phyloP scores from a whole-genome alignment of 352 stramenopile genomes.

The Globisporangium cystogenes region DNA sequence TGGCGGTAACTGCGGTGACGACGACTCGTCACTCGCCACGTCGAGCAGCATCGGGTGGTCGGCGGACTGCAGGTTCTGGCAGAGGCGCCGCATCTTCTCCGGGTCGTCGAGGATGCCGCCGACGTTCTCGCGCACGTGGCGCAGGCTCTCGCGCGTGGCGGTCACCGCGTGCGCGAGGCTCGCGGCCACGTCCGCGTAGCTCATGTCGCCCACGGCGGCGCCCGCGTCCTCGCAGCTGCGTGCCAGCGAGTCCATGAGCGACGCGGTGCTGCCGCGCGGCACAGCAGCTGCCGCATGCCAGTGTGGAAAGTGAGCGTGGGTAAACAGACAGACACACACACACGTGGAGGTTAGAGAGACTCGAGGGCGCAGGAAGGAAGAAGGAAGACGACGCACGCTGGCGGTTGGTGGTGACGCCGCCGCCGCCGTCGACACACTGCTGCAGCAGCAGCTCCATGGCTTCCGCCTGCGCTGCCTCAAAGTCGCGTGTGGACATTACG shows the following conservation, averaged over 20 bases:
- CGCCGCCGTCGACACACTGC: constrained; percentile 27
- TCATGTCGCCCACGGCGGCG: constrained; percentile 41
- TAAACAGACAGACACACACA: too few relatives aligned
- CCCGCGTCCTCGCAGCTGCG: constrained; percentile 60
- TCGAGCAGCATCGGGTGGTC: constrained; percentile 35
- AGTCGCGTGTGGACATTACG: constrained; percentile 19
- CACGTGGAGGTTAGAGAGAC: too few relatives aligned
- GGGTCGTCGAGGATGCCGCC: constrained; percentile 56
- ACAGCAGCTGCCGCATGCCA: background rate
- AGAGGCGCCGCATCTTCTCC: constrained; percentile 51
- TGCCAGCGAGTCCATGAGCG: constrained; percentile 60
- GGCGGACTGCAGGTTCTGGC: constrained; percentile 47
- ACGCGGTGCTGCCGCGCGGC: constrained; percentile 17
- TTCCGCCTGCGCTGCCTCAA: constrained; percentile 41
- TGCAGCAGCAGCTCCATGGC: constrained; percentile 55
- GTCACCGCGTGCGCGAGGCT: constrained; percentile 46
- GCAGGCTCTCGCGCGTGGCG: constrained; percentile 59
- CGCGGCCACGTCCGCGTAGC: constrained; percentile 42
- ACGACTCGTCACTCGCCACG: background rate
- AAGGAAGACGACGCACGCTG: background rate
- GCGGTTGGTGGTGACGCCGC: background rate
- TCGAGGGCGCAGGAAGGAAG: background rate
- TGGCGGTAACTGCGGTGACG: background rate
- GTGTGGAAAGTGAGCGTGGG: background rate
- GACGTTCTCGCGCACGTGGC: constrained; percentile 48